Percentiles rank a stretch among this genome's conserved stretches.
phyloP scores from a whole-genome alignment of 139 green algal species.

The Medakamo hakoo region DNA sequence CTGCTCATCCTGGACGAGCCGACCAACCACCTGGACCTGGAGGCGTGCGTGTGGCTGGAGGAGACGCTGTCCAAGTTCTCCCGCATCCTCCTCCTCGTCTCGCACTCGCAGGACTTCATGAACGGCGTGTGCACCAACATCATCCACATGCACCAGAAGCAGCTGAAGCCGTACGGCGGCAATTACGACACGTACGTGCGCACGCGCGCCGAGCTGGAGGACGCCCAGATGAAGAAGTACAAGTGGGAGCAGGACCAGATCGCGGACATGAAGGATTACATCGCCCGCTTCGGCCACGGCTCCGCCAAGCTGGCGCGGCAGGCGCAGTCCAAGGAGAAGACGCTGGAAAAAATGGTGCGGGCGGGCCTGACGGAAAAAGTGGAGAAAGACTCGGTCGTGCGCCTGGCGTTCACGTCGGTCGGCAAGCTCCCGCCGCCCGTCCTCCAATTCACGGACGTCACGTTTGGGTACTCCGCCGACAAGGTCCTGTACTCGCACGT shows the following conservation, averaged over 20 bases:
- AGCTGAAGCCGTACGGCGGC: constrained; percentile 79
- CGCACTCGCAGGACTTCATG: constrained; percentile 89
- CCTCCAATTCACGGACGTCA: constrained; percentile 65
- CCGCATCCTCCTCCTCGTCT: constrained; percentile 79
- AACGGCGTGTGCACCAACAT: constrained; percentile 97
- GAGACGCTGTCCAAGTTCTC: constrained; percentile 80
- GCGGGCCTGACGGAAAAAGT: constrained; percentile 72
- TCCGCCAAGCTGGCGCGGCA: constrained; percentile 80
- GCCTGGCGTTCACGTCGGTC: constrained; percentile 71
- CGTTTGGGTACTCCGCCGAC: constrained; percentile 64
- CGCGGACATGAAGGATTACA: constrained; percentile 75
- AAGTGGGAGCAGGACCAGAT: constrained; percentile 51
- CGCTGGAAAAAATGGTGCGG: constrained; percentile 84
- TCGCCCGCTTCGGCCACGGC: constrained; percentile 76
- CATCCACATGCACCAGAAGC: constrained; percentile 78
- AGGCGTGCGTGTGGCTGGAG: constrained; percentile 96
- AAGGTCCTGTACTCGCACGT: constrained; percentile 59
- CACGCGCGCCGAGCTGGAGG: constrained; percentile 72
- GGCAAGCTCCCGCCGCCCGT: constrained; percentile 87
- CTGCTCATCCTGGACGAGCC: constrained; percentile 77
- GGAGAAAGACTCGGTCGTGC: constrained; percentile 49
- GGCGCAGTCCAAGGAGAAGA: constrained; percentile 90
- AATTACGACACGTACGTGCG: constrained; percentile 82
- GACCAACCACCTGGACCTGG: constrained; percentile 46
- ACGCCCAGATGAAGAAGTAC: constrained; percentile 93